phyloP scores from a whole-genome alignment of 495 filamentous ascomycete genomes.

The Penicillium maclennaniae region DNA sequence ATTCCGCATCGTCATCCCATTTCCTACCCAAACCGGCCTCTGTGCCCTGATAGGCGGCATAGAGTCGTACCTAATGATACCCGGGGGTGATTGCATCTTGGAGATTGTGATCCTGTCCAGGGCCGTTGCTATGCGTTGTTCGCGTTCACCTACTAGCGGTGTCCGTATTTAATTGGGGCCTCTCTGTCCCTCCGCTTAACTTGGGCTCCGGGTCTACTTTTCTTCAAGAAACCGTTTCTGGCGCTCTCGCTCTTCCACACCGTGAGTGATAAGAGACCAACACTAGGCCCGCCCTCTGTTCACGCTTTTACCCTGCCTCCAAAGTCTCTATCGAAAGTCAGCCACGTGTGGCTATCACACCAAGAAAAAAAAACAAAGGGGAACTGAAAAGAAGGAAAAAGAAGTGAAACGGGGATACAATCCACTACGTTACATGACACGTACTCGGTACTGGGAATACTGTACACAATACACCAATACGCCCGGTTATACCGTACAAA shows the following conservation, averaged over 20 bases:
- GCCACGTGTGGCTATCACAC: conserved; percentile 3
- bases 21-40: conserved; percentile 11
- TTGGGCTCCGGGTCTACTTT: conserved; percentile 6
- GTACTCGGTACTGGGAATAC: conserved; percentile 1
- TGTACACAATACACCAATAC: background rate
- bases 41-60: conserved; percentile 21
- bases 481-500: background rate
- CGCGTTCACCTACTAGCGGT: background rate
- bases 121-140: conserved; percentile 19
- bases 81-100: conserved; percentile 4
- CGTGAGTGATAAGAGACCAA: conserved; percentile 8
- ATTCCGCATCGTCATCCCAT: conserved; percentile 31
- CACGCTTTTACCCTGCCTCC: background rate
- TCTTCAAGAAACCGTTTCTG: background rate
- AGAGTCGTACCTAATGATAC: conserved; percentile 6
- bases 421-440: conserved; percentile 5
- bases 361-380: background rate
- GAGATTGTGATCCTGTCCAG: conserved; percentile 4
- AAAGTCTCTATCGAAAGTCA: background rate
- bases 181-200: background rate
- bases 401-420: background rate
- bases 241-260: conserved; percentile 12
- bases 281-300: background rate
- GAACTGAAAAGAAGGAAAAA: background rate
- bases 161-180: conserved; percentile 9